Evolutionary conservation across 2,329 filamentous ascomycete species (phyloP).

Genomic region (Ophiocordyceps australis): DNA sequence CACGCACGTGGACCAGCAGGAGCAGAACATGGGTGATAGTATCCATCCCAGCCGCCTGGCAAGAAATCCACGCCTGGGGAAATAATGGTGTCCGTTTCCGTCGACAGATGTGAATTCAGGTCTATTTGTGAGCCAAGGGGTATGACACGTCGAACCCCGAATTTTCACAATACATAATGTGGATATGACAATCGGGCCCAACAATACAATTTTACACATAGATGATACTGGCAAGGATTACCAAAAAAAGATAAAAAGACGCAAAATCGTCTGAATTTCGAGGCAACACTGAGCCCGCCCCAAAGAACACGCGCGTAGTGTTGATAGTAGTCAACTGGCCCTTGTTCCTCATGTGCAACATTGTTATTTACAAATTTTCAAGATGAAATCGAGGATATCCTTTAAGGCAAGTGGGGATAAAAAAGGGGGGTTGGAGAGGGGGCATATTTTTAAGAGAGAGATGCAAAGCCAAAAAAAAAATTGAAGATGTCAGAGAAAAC

Average conservation of each 20-base stretch:
- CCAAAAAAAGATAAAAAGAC: no score
- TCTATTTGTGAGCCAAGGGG: no score
- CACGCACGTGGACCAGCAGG: conserved; percentile 8
- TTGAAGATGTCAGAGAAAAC: conserved; percentile 5
- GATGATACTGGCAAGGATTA: no score
- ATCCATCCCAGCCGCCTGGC: conserved; percentile 35
- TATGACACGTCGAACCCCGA: no score
- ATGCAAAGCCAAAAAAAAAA: conserved; percentile 6
- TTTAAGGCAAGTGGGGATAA: conserved; percentile 2
- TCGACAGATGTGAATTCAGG: no score
- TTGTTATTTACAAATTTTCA: conserved; percentile 3
- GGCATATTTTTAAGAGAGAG: background rate
- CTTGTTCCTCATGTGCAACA: conserved; percentile 1
- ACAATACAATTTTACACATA: no score
- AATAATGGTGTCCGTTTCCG: conserved; percentile 1
- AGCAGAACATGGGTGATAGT: conserved; percentile 8
- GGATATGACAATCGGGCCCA: no score
- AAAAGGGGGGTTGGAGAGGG: background rate
- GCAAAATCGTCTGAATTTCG: no score
- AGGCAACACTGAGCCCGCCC: no score
- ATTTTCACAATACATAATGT: no score
- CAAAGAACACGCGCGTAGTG: no score
- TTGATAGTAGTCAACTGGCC: background rate
- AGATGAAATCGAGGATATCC: conserved; percentile 5
- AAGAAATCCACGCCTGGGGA: conserved; percentile 3